These are phyloP conservation scores for Phialemonium atrogriseum DNA, from an alignment of 2,329 filamentous ascomycete species.

Conservation along the genomic window DNA sequence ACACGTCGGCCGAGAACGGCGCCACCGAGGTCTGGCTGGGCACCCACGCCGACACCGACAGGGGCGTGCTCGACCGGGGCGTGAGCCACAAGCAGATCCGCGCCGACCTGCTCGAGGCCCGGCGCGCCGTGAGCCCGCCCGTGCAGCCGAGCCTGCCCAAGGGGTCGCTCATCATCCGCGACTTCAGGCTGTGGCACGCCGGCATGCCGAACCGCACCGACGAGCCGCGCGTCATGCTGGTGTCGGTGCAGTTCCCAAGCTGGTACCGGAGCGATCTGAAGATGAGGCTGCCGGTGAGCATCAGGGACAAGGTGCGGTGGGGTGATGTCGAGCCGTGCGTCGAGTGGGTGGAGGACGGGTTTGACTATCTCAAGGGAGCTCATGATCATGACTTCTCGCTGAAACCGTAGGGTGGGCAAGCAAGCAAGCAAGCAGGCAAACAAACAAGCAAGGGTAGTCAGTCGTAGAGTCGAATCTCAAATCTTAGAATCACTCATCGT, in stretches of 20 bases:
- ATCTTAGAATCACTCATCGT: too few relatives aligned
- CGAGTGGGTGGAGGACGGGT: constrained; percentile 25
- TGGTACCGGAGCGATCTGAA: constrained; percentile 51
- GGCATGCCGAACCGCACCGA: constrained; percentile 50
- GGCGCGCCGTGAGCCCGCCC: constrained; percentile 30
- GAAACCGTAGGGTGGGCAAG: too few relatives aligned
- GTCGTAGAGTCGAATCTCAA: too few relatives aligned
- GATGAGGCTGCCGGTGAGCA: constrained; percentile 42
- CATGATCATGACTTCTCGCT: constrained; percentile 28
- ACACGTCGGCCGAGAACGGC: constrained; percentile 42
- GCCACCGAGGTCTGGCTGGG: constrained; percentile 53
- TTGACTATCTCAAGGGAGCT: constrained; percentile 26
- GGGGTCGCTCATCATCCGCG: constrained; percentile 48
- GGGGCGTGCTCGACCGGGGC: constrained; percentile 40
- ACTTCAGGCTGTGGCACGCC: constrained; percentile 55
- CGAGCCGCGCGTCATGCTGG: constrained; percentile 48
- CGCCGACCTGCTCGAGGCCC: constrained; percentile 29
- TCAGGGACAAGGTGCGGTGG: too few relatives aligned
- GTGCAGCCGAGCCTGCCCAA: constrained; percentile 42
- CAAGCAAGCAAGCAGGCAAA: too few relatives aligned
- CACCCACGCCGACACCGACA: constrained; percentile 39
- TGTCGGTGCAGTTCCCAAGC: constrained; percentile 49
- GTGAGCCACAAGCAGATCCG: constrained; percentile 44
- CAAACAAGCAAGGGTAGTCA: too few relatives aligned
- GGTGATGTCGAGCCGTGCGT: constrained; percentile 22